These are phyloP conservation scores for Sarocladium oryzae DNA, from an alignment of 2,329 filamentous ascomycete species.

Conservation along the genomic window DNA sequence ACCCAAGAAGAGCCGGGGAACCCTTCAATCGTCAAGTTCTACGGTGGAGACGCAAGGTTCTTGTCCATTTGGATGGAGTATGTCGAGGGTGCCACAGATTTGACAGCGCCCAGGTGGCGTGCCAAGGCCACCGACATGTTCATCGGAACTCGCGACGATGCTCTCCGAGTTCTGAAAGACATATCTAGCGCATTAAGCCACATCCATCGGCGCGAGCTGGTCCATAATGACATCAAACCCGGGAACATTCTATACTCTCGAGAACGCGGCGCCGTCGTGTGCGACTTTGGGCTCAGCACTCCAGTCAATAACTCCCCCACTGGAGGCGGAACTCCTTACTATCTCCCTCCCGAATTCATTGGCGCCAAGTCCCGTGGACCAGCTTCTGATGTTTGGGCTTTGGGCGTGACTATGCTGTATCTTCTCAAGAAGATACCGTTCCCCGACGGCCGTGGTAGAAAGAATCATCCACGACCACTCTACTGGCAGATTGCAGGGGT, in stretches of 20 bases:
- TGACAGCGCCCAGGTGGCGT: slow-evolving; percentile 46
- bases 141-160: slow-evolving; percentile 41
- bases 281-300: slow-evolving; percentile 54
- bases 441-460: slow-evolving; percentile 44
- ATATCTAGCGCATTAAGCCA: slow-evolving; percentile 49
- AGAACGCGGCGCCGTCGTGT: slow-evolving; percentile 52
- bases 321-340: slow-evolving; percentile 54
- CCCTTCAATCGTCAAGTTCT: slow-evolving; percentile 51
- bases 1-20: slow-evolving; percentile 46
- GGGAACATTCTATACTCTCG: slow-evolving; percentile 55
- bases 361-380: slow-evolving; percentile 45
- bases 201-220: slow-evolving; percentile 44
- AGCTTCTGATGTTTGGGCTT: slow-evolving; percentile 52
- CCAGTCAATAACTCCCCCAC: slow-evolving; percentile 37
- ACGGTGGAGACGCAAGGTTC: slow-evolving; percentile 54
- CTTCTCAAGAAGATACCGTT: slow-evolving; percentile 49
- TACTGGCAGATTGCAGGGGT: slow-evolving; percentile 55
- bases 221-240: slow-evolving; percentile 59
- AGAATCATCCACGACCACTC: slow-evolving; percentile 41
- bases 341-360: slow-evolving; percentile 56
- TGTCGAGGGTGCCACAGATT: slow-evolving; percentile 45
- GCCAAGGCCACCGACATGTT: slow-evolving; percentile 41
- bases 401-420: slow-evolving; percentile 56
- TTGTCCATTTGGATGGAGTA: slow-evolving; percentile 57
- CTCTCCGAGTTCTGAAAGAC: slow-evolving; percentile 45